Conservation (phyloP, 805 yeast species). For the Yarrowia bubula region DNA sequence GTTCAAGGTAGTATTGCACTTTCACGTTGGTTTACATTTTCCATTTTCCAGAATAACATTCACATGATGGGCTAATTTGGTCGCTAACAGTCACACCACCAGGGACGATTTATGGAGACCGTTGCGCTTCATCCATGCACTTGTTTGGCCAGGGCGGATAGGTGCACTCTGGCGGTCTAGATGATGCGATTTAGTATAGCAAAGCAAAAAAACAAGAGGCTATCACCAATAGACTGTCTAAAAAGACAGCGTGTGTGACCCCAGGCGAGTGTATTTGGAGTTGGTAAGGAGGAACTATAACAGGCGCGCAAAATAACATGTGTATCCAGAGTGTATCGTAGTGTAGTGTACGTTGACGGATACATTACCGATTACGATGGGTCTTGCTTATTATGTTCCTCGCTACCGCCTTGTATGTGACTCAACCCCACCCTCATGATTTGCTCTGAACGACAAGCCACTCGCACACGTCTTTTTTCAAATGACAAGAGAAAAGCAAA, state of each 20-base stretch:
- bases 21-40: not conserved
- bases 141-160: not conserved
- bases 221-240: not conserved
- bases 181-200: conserved; percentile 10
- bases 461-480: not conserved
- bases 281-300: no score
- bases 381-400: no score
- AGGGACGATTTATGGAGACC: not conserved
- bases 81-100: conserved; percentile 11
- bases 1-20: not conserved
- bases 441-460: conserved; percentile 3
- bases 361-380: no score
- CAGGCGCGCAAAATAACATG: no score
- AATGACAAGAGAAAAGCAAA: not conserved
- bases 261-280: no score
- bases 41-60: not conserved
- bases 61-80: not conserved
- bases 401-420: no score
- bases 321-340: no score
- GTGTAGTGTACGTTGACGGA: no score
- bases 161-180: not conserved
- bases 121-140: conserved; percentile 3
- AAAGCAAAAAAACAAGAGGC: not conserved
- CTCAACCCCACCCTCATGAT: not conserved
- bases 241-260: not conserved